Percentiles rank a stretch among this genome's conserved stretches.
Conservation (phyloP, 176 grass and related monocot species). For the Puya raimondii region DNA sequence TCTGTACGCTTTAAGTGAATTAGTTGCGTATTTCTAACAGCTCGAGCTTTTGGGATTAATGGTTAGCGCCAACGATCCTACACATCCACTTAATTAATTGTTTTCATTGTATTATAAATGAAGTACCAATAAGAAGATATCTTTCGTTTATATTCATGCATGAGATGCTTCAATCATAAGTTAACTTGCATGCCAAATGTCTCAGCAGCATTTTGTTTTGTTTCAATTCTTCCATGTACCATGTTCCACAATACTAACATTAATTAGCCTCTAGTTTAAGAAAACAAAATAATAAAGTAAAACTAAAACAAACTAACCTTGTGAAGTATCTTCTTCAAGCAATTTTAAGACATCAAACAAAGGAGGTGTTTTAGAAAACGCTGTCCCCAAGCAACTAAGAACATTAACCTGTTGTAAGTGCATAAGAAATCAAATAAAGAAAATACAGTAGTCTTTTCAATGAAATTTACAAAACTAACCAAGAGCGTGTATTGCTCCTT, state of each 20-base stretch:
- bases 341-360: constrained; percentile 58
- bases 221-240: no score
- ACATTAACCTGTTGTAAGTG: constrained; percentile 47
- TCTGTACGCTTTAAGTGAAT: no score
- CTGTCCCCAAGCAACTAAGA: constrained; percentile 78
- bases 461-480: constrained; percentile 46
- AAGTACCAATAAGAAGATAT: no score
- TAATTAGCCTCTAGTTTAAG: neutral
- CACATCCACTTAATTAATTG: no score
- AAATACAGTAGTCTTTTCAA: constrained; percentile 11
- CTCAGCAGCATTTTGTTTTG: no score
- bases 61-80: no score
- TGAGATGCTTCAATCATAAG: no score
- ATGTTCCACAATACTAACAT: neutral
- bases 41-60: no score
- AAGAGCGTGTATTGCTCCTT: constrained; percentile 60
- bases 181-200: no score
- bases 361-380: constrained; percentile 74
- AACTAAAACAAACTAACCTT: constrained; percentile 32
- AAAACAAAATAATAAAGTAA: neutral
- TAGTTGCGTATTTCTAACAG: no score
- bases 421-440: constrained; percentile 8
- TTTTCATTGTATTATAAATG: no score
- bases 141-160: no score
- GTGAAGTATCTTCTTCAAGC: constrained; percentile 39